Conservation (phyloP, 148 eudicot genomes). For the Beta vulgaris region DNA sequence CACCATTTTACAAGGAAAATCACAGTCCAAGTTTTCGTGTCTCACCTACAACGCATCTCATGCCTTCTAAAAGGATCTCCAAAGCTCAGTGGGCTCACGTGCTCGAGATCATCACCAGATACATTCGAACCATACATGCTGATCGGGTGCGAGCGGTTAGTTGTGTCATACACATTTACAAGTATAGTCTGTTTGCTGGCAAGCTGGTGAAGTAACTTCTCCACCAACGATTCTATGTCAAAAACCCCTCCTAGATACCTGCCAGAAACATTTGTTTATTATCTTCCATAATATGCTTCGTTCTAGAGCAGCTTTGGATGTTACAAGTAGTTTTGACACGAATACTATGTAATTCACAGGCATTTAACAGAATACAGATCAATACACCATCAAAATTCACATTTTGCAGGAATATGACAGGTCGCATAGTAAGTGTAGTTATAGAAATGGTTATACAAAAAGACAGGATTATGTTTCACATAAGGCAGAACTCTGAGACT, state of each 20-base stretch:
- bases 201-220: constrained; percentile 94
- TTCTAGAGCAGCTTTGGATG: neutral
- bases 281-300: neutral
- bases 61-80: constrained; percentile 92
- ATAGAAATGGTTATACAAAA: no score
- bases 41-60: constrained; percentile 94
- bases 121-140: constrained; percentile 89
- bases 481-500: no score
- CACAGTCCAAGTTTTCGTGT: neutral
- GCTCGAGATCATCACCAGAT: constrained; percentile 48
- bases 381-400: neutral
- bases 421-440: neutral
- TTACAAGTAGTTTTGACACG: neutral
- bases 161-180: constrained; percentile 85
- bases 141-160: constrained; percentile 64
- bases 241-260: constrained; percentile 96
- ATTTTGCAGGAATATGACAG: neutral
- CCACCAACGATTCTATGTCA: constrained; percentile 92
- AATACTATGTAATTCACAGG: neutral
- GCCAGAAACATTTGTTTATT: constrained; percentile 23
- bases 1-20: neutral
- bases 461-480: no score
- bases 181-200: constrained; percentile 92
- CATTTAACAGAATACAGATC: neutral
- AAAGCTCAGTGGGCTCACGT: constrained; percentile 71